Evolutionary conservation across 192 early-diverging fungal species (phyloP).

Genomic region (Podila minutissima): DNA sequence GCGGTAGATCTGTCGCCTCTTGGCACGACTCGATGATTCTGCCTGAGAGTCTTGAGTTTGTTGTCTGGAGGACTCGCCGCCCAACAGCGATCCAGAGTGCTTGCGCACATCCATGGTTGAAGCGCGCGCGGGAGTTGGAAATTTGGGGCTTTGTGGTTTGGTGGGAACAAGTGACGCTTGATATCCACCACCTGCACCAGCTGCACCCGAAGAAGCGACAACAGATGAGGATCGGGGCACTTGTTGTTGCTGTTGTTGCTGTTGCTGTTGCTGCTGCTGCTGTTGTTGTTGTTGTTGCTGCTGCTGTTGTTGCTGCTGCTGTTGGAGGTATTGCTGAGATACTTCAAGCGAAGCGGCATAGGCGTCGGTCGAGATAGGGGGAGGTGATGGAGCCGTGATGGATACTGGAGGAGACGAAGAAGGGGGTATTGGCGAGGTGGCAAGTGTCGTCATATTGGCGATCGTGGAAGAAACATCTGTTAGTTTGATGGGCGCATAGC

Average conservation of each 20-base stretch:
- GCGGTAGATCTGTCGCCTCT: slow-evolving; percentile 40
- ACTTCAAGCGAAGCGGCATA: not conserved
- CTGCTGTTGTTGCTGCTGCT: too few species aligned
- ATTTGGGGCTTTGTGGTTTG: slow-evolving; percentile 5
- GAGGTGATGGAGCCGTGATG: not conserved
- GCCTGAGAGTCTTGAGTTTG: slow-evolving; percentile 7
- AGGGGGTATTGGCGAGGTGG: slow-evolving; percentile 37
- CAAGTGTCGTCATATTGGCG: slow-evolving; percentile 40
- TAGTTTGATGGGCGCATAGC: slow-evolving; percentile 45
- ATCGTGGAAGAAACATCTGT: slow-evolving; percentile 33
- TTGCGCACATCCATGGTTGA: slow-evolving; percentile 46
- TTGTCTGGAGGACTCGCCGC: slow-evolving; percentile 16
- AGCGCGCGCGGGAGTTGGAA: slow-evolving; percentile 27
- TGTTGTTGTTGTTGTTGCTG: not conserved
- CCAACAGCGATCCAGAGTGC: slow-evolving; percentile 16
- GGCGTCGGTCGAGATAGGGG: not conserved
- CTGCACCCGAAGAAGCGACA: not conserved
- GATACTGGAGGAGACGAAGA: slow-evolving; percentile 1
- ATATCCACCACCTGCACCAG: slow-evolving; percentile 45
- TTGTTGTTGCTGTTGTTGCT: not conserved
- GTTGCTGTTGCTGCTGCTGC: slow-evolving; percentile 5
- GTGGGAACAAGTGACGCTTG: not conserved
- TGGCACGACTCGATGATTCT: slow-evolving; percentile 19
- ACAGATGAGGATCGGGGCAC: slow-evolving; percentile 1
- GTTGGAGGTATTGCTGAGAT: not conserved